phyloP scores from a whole-genome alignment of 1,139 yeast genomes.

The Magnusiomyces tetraspermus region DNA sequence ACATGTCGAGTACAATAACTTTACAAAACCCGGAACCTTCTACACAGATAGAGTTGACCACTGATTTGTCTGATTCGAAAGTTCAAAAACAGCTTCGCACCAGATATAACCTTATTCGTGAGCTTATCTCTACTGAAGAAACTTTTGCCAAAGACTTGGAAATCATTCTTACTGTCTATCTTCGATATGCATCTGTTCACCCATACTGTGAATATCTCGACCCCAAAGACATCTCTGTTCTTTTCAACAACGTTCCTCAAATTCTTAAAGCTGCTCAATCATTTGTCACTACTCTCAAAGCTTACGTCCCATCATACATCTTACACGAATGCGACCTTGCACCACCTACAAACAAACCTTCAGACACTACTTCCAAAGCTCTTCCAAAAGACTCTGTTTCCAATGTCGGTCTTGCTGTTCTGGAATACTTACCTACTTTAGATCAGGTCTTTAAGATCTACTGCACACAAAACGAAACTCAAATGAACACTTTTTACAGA shows the following conservation, averaged over 20 bases:
- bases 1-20: background rate
- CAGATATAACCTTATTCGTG: slow-evolving; percentile 29
- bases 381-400: slow-evolving; percentile 25
- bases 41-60: background rate
- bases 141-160: slow-evolving; percentile 31
- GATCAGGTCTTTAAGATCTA: slow-evolving; percentile 29
- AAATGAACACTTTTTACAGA: slow-evolving; percentile 26
- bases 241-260: slow-evolving; percentile 29
- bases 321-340: slow-evolving; percentile 15
- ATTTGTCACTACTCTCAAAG: slow-evolving; percentile 23
- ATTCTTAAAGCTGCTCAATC: slow-evolving; percentile 26
- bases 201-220: slow-evolving; percentile 26
- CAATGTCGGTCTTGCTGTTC: slow-evolving; percentile 28
- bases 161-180: slow-evolving; percentile 28
- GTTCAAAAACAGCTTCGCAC: slow-evolving; percentile 19
- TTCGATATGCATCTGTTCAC: slow-evolving; percentile 20
- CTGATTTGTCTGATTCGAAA: background rate
- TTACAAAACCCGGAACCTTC: background rate
- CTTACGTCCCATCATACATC: slow-evolving; percentile 23
- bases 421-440: slow-evolving; percentile 27
- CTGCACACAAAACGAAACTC: slow-evolving; percentile 28
- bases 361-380: slow-evolving; percentile 2
- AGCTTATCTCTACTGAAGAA: slow-evolving; percentile 31
- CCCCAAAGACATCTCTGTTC: slow-evolving; percentile 22
- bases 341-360: slow-evolving; percentile 13